Percentiles rank a stretch among this genome's conserved stretches.
phyloP scores from a whole-genome alignment of 495 filamentous ascomycete species.

The Talaromyces nanjingensis region DNA sequence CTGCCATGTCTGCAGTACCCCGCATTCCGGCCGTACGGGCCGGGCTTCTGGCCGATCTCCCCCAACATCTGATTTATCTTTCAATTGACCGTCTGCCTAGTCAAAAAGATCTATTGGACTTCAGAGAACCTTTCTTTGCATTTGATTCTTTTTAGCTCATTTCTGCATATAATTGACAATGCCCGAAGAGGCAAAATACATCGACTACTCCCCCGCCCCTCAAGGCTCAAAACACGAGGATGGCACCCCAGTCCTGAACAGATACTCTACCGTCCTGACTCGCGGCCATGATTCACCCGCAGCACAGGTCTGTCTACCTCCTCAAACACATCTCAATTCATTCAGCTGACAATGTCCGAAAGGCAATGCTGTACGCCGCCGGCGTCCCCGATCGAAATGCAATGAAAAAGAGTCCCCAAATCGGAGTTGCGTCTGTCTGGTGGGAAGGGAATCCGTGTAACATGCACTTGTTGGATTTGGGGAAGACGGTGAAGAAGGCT shows the following conservation, averaged over 20 bases:
- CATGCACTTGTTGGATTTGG: constrained; percentile 71
- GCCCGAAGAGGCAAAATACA: constrained; percentile 46
- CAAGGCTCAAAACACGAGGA: constrained; percentile 48
- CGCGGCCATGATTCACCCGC: constrained; percentile 88
- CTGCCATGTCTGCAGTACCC: neutral
- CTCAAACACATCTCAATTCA: neutral
- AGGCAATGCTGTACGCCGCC: constrained; percentile 96
- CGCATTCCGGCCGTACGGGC: neutral
- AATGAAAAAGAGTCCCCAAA: constrained; percentile 88
- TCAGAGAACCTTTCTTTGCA: no score
- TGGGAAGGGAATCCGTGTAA: constrained; percentile 98
- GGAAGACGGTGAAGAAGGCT: constrained; percentile 80
- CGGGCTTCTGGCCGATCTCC: neutral
- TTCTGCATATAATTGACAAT: neutral
- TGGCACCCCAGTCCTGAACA: constrained; percentile 60
- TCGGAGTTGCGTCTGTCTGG: constrained; percentile 87
- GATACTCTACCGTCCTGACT: constrained; percentile 65
- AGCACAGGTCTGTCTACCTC: constrained; percentile 57
- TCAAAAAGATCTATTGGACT: no score
- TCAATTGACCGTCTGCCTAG: no score
- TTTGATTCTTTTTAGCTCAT: no score
- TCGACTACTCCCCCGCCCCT: constrained; percentile 55
- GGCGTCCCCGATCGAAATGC: constrained; percentile 76
- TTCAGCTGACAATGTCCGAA: neutral
- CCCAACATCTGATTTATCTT: neutral